Evolutionary conservation across 2,329 filamentous ascomycete species (phyloP).

Genomic region (Thermothelomyces thermophilus): DNA sequence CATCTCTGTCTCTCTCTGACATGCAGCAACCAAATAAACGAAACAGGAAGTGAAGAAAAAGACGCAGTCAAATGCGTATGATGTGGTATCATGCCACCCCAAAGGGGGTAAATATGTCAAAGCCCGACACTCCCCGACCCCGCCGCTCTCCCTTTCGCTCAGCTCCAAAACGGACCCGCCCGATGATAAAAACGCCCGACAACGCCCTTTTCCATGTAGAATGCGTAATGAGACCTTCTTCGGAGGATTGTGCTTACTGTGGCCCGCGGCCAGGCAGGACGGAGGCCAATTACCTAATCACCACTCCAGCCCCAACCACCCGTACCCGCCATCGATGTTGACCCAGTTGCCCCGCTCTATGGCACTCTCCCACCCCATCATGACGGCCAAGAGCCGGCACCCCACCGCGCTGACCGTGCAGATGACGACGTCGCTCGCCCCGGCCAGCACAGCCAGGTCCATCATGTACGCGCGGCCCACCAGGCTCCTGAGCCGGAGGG

Average conservation of each 20-base stretch:
- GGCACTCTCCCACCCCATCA: constrained; percentile 76
- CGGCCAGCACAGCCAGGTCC: constrained; percentile 67
- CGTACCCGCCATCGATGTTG: constrained; percentile 69
- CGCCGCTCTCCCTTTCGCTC: not conserved
- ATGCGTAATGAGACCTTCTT: not conserved
- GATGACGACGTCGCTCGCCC: constrained; percentile 62
- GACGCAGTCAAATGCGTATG: not conserved
- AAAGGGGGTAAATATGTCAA: not conserved
- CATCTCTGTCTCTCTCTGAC: not conserved
- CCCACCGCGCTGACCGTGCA: constrained; percentile 69
- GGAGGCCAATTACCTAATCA: too few relatives aligned
- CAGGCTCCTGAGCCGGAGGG: constrained; percentile 63
- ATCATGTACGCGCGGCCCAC: constrained; percentile 76
- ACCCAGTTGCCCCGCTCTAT: constrained; percentile 58
- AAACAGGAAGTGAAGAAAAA: not conserved
- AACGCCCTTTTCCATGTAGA: constrained; percentile 1
- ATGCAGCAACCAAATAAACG: not conserved
- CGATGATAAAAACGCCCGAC: not conserved
- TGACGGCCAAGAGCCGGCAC: constrained; percentile 71
- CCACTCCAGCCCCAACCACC: constrained; percentile 45
- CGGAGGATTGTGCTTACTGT: too few relatives aligned
- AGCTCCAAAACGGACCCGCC: not conserved
- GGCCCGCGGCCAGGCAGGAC: too few relatives aligned
- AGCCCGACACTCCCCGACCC: not conserved
- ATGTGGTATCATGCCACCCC: constrained; percentile 12